Conservation (phyloP, 306 rosid genomes). For the Chamaecrista fasciculata region DNA sequence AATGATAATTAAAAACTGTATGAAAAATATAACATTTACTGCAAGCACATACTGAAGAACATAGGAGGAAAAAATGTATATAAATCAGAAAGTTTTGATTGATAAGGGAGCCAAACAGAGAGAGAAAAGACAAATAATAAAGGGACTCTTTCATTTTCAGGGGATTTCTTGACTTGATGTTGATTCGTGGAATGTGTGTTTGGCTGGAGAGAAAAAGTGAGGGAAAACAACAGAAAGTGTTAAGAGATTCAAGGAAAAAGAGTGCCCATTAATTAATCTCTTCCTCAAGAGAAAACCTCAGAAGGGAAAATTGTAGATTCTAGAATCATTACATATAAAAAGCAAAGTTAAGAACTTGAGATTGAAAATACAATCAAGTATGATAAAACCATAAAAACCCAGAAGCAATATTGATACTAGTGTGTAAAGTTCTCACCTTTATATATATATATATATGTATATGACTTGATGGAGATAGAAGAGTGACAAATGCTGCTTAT, state of each 20-base stretch:
- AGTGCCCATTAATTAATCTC: not conserved
- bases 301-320: not conserved
- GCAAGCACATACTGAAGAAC: no score
- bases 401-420: not conserved
- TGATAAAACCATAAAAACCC: not conserved
- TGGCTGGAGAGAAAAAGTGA: constrained; percentile 9
- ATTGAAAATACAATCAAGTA: not conserved
- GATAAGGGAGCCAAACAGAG: not conserved
- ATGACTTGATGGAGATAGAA: not conserved
- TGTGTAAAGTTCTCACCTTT: constrained; percentile 36
- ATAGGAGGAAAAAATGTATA: no score
- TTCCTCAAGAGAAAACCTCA: not conserved
- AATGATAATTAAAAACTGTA: not conserved
- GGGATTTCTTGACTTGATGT: constrained; percentile 21
- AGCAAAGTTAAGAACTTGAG: not conserved
- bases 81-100: no score
- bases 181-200: constrained; percentile 25
- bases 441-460: no score
- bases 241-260: not conserved
- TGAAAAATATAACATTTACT: not conserved
- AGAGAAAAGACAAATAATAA: not conserved
- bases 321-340: not conserved
- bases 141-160: constrained; percentile 25
- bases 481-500: not conserved
- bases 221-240: constrained; percentile 1